Evolutionary conservation across 352 stramenopile genomes (phyloP).

Genomic region (Globisporangium lucens): DNA sequence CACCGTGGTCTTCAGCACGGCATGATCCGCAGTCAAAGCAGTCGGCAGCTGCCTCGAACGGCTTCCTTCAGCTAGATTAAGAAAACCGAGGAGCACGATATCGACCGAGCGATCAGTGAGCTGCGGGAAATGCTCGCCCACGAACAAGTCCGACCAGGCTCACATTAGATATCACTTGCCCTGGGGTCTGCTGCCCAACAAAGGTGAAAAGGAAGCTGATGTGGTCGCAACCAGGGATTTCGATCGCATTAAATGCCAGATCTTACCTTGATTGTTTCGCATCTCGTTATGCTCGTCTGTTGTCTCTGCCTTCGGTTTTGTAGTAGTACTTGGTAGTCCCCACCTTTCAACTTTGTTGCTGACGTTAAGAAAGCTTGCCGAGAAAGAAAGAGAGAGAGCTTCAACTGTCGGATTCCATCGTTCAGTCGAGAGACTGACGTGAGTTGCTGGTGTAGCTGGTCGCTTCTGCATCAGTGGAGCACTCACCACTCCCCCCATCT

Average conservation of each 20-base stretch:
- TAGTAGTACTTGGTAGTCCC: neutral
- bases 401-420: neutral
- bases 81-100: neutral
- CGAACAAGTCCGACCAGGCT: neutral
- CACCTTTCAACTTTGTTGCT: neutral
- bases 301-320: neutral
- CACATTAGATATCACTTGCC: neutral
- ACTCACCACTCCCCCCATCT: neutral
- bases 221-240: neutral
- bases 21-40: constrained; percentile 8
- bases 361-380: neutral
- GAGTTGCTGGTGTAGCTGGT: neutral
- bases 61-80: constrained; percentile 11
- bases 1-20: neutral
- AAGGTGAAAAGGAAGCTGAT: neutral
- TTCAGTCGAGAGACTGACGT: neutral
- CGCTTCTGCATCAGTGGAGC: neutral
- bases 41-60: constrained; percentile 3
- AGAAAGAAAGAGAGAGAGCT: neutral
- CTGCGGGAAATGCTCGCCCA: neutral
- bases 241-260: neutral
- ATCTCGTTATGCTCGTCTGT: neutral
- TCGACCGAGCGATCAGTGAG: neutral
- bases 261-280: neutral
- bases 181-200: neutral